A percentile compares a stretch with the other conserved stretches of the same genome.
phyloP scores from a whole-genome alignment of 2,329 filamentous ascomycete species.

The Fusarium austroafricanum region DNA sequence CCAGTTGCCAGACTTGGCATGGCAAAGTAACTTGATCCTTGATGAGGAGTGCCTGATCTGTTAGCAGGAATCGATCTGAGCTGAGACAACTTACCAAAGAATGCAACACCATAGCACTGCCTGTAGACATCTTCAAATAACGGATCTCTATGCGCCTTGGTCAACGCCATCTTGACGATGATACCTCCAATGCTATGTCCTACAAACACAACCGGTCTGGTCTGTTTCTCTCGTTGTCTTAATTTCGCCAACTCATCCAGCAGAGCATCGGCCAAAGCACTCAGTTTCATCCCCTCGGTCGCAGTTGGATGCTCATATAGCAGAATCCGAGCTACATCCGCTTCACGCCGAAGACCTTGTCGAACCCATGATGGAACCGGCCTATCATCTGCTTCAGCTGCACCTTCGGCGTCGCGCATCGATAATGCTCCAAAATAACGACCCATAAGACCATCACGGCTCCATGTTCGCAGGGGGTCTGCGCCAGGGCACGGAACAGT shows the following conservation, averaged over 20 bases:
- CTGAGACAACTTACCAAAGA: constrained; percentile 61
- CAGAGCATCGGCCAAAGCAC: constrained; percentile 59
- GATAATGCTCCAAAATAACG: constrained; percentile 59
- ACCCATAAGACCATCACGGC: constrained; percentile 60
- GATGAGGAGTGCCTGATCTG: constrained; percentile 66
- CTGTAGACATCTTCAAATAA: constrained; percentile 60
- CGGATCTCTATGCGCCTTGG: constrained; percentile 56
- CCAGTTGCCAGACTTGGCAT: constrained; percentile 66
- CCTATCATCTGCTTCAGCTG: constrained; percentile 30
- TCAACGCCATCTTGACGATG: constrained; percentile 67
- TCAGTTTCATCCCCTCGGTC: constrained; percentile 55
- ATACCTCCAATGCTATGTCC: constrained; percentile 71
- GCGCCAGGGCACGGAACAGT: constrained; percentile 66
- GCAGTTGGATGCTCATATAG: constrained; percentile 63
- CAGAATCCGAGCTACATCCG: constrained; percentile 61
- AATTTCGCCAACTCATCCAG: constrained; percentile 56
- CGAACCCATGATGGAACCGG: constrained; percentile 61
- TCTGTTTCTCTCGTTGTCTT: constrained; percentile 50
- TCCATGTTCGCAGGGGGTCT: constrained; percentile 65
- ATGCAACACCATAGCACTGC: constrained; percentile 70
- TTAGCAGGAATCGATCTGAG: neutral
- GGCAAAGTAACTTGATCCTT: constrained; percentile 71
- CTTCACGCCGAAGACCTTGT: constrained; percentile 63
- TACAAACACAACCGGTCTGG: constrained; percentile 68
- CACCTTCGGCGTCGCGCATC: constrained; percentile 53